Percentiles rank a stretch among this genome's conserved stretches.
These are phyloP conservation scores for Cardamine occulta DNA, from an alignment of 345 rosid species.

Conservation along the genomic window DNA sequence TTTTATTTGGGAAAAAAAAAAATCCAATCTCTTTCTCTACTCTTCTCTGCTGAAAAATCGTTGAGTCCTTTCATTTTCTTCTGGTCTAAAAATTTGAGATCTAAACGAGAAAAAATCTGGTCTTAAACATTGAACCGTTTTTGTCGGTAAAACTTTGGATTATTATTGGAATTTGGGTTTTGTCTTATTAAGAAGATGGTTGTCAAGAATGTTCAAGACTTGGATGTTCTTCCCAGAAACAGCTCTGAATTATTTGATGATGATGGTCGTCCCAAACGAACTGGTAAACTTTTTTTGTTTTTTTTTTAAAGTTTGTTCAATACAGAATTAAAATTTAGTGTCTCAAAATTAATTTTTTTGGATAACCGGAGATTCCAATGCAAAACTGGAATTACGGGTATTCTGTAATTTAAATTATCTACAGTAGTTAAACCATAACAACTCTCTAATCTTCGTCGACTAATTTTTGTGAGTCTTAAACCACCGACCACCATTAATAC, in stretches of 20 bases:
- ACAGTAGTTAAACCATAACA: background rate
- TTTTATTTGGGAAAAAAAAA: conserved; percentile 1
- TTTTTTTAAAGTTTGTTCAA: background rate
- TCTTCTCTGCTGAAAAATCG: background rate
- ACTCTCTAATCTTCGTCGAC: background rate
- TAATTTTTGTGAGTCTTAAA: background rate
- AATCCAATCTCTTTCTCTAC: background rate
- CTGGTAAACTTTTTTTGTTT: conserved; percentile 17
- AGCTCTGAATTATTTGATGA: conserved; percentile 38
- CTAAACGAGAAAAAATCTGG: conserved; percentile 1
- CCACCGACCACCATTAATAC: background rate
- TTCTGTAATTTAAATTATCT: background rate
- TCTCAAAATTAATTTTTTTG: background rate
- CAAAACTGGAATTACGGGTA: background rate
- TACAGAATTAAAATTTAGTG: background rate
- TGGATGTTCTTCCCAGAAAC: conserved; percentile 38
- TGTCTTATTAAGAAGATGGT: conserved; percentile 18
- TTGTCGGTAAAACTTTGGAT: conserved; percentile 2
- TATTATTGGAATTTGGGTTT: conserved; percentile 1
- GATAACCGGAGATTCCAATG: background rate
- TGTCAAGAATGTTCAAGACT: conserved; percentile 18
- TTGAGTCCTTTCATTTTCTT: conserved; percentile 2
- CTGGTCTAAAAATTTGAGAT: conserved; percentile 8
- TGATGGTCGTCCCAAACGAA: conserved; percentile 46
- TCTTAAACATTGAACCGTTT: background rate